Conservation (phyloP, 805 yeast genomes). For the Metschnikowia noctiluminum region DNA sequence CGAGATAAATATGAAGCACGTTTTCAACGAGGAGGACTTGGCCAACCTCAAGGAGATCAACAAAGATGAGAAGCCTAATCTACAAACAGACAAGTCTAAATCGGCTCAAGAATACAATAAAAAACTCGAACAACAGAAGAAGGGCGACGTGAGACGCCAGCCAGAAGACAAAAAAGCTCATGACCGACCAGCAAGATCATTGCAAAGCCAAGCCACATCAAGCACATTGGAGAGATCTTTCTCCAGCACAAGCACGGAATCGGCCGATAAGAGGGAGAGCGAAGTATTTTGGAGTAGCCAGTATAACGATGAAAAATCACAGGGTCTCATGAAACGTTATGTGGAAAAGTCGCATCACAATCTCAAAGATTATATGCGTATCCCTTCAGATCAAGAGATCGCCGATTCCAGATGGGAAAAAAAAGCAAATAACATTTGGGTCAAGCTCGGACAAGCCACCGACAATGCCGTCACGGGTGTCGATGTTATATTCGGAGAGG, state of each 20-base stretch:
- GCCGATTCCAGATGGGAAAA: slow-evolving; percentile 45
- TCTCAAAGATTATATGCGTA: slow-evolving; percentile 17
- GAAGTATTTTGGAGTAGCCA: too few relatives aligned
- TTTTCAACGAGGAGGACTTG: slow-evolving; percentile 27
- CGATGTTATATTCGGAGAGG: slow-evolving; percentile 69
- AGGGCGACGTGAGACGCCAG: background rate
- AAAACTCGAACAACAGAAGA: background rate
- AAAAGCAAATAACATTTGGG: slow-evolving; percentile 56
- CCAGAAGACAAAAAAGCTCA: background rate
- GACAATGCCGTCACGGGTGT: slow-evolving; percentile 50
- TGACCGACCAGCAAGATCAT: background rate
- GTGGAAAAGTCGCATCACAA: slow-evolving; percentile 22
- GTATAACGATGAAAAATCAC: background rate
- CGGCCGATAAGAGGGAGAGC: too few relatives aligned
- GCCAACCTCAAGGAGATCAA: slow-evolving; percentile 4
- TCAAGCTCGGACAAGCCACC: slow-evolving; percentile 44
- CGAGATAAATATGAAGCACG: slow-evolving; percentile 25
- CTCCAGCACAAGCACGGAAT: background rate
- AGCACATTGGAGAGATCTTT: background rate
- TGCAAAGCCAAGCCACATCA: background rate
- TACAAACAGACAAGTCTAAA: background rate
- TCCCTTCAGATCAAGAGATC: slow-evolving; percentile 37
- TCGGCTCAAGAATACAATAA: background rate
- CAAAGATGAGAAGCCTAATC: slow-evolving; percentile 7
- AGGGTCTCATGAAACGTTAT: slow-evolving; percentile 4